Percentiles rank a stretch among this genome's conserved stretches.
Evolutionary conservation across 2,329 filamentous ascomycete genomes (phyloP).

Genomic region (Aspergillus phoenicis): DNA sequence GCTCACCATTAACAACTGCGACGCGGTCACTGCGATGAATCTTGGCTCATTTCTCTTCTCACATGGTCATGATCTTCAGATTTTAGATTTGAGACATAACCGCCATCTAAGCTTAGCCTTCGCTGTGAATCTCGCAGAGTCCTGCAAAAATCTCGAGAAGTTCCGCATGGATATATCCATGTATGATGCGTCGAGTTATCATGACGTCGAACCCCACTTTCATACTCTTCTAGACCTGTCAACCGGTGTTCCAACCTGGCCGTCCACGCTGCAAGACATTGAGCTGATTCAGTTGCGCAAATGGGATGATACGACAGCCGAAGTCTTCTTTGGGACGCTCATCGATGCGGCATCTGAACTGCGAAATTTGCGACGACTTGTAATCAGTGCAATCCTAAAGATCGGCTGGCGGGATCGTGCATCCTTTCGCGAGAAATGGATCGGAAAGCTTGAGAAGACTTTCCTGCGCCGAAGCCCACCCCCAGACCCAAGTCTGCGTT

Average conservation of each 20-base stretch:
- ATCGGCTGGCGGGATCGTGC: constrained; percentile 79
- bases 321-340: constrained; percentile 77
- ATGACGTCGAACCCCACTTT: constrained; percentile 75
- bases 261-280: constrained; percentile 67
- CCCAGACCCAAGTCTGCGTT: constrained; percentile 34
- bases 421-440: constrained; percentile 77
- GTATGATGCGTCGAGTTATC: constrained; percentile 67
- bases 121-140: constrained; percentile 63
- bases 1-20: constrained; percentile 78
- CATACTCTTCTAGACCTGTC: constrained; percentile 59
- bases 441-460: constrained; percentile 63
- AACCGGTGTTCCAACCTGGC: constrained; percentile 74
- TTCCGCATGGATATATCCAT: constrained; percentile 79
- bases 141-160: constrained; percentile 70
- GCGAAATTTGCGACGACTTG: constrained; percentile 67
- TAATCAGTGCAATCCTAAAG: constrained; percentile 76
- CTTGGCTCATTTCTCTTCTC: constrained; percentile 66
- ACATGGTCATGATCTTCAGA: constrained; percentile 68
- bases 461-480: constrained; percentile 43
- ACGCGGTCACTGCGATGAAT: constrained; percentile 68
- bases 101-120: constrained; percentile 76
- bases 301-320: constrained; percentile 69
- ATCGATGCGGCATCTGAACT: constrained; percentile 70
- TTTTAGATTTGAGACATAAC: constrained; percentile 75
- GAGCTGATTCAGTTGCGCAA: constrained; percentile 77